Evolutionary conservation across 2,329 filamentous ascomycete genomes (phyloP), one percentile per base, ranked within the genome.

Genomic region (Monilinia polystroma): DNA sequence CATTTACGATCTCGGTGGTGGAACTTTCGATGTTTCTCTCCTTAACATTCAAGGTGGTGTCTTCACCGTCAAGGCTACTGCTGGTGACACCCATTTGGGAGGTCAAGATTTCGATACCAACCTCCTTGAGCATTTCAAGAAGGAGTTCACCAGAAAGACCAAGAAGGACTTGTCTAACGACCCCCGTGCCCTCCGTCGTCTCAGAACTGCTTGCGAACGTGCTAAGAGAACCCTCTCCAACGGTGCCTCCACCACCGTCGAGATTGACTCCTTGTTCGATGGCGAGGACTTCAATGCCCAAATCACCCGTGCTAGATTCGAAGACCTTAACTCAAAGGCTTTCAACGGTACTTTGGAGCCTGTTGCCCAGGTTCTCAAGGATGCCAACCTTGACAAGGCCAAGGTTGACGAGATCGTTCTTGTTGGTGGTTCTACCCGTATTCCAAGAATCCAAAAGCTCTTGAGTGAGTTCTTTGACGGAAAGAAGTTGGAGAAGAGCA

Each of bases 401-500:
- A 90, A 87, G 78, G 94, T 99, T 77, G 93, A 98, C 79, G 95
- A 99, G 87, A 97, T 99, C 73, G 95, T 99, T 76, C 91, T 99
- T 77, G 95, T 99, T 78, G 95, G 95, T 88, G 95, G 95, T 76
- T 97, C 93, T 72, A 99, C 95, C 78, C 95, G 95, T 92, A 99
- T 99, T 76, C 95, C 95, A 78, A 89, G 90, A 80, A 96, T 99
- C 81, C 95, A 99, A 90, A 98, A 98, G 88, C 90, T 99, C 73
- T 89, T 99, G 74, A 93, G 90, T 84, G 95, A 99, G 83, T 97
- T 93, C 88, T 99, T 99, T 85, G 91, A 96, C 80, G 93, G 93
- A 83, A 99, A 99, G 92, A 97, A 99, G 90, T 92, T 97, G 74
- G 94, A 98, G 88, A 98, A 97, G 87, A 95, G 91, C 86, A 98